Base-by-base conservation (phyloP, 2,329 filamentous ascomycete genomes). In the Pseudogymnoascus sp. region DNA sequence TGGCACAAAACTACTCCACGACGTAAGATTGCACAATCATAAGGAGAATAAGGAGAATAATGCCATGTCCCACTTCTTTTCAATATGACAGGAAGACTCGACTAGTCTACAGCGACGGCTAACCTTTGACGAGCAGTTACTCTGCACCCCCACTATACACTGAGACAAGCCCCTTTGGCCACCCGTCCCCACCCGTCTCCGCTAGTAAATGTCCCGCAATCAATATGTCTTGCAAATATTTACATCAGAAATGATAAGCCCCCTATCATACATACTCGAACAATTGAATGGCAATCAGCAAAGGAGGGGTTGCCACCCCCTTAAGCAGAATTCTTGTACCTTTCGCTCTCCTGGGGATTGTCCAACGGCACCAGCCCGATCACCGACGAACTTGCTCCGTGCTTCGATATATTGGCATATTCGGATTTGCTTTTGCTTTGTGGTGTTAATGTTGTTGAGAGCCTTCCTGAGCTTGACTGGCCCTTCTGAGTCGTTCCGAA, bases 21-120 rank as follows among this genome's bases (percentile, higher is more conserved):
- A 2, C 12, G 48, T 55, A 55, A 71, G 67, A 62, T 68, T 63
- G 33, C 33, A 66, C 44, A 68, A 70, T 15, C 67, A 61, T 21
- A 70, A 67, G 58, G 60, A 62, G 58, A 64, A 65, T 58, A 66
- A 66, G 62, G 65, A 63, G 60, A 60, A 61, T 25, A 63, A 65
- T 27, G 58, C 60, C 21, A 55, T 61, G 9, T 2, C n/a, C 48
- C 48, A 55, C 27, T 33, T 33, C 2, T 31, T 33, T 55, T 51
- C 29, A 13, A 55, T 55, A 55, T 55, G 48, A 55, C 48, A 55
- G 29, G 9, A 33, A 31, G 27, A 17, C 27, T 33, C 8, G n/a
- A 17, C 17, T 33, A 33, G 48, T 55, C 48, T 55, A 31, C n/a
- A 13, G 27, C 8, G 21, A 55, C 13, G 27, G 27, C 25, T 51